Conservation (phyloP, 176 grass and related monocot species). For the Tillandsia fasciculata region DNA sequence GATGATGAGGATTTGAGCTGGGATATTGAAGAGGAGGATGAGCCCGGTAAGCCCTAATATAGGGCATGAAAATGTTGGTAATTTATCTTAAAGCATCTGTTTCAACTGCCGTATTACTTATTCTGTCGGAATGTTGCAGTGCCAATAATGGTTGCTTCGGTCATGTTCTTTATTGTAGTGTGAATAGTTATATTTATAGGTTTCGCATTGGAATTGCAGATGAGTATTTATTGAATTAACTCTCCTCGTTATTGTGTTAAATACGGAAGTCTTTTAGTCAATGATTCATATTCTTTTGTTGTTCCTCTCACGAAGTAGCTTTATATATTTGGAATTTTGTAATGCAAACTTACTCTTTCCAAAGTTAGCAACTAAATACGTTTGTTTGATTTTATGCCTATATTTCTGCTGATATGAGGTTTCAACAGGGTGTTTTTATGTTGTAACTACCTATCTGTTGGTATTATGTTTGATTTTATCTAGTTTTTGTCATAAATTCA, state of each 20-base stretch:
- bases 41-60: not conserved
- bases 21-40: slow-evolving; percentile 70
- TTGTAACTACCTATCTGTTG: not conserved
- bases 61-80: not conserved
- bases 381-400: not conserved
- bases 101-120: not conserved
- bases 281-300: not conserved
- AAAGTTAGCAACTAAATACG: not conserved
- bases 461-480: not conserved
- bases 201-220: not conserved
- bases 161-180: not conserved
- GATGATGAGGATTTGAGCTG: slow-evolving; percentile 71
- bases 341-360: not conserved
- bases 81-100: not conserved
- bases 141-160: not conserved
- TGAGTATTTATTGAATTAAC: not conserved
- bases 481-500: not conserved
- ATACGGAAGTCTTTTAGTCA: not conserved
- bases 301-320: not conserved
- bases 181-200: not conserved
- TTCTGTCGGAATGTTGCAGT: not conserved
- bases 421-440: not conserved
- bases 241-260: not conserved
- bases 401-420: not conserved
- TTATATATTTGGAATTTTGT: not conserved